These are phyloP conservation scores for Krasilnikovozyma curviuscula DNA, from an alignment of 768 basidiomycete genomes.

Conservation along the genomic window DNA sequence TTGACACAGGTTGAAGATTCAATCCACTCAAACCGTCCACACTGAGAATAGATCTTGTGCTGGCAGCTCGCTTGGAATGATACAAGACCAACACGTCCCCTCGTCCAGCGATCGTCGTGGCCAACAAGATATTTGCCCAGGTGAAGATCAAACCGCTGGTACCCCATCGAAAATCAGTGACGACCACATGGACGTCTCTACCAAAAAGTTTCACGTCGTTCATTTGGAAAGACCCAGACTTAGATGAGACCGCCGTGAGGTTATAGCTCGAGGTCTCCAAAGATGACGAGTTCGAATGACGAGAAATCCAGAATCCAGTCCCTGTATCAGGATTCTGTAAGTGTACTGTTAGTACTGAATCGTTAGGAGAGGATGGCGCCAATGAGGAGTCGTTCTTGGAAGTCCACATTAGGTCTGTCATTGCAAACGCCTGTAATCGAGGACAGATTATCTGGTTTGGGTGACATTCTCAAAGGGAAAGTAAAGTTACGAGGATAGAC, in stretches of 20 bases:
- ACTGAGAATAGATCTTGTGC: too few species aligned
- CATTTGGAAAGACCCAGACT: not conserved
- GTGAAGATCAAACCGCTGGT: slow-evolving; percentile 42
- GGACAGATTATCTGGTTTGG: too few species aligned
- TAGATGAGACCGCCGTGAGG: slow-evolving; percentile 37
- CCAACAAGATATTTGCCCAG: slow-evolving; percentile 53
- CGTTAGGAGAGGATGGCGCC: too few species aligned
- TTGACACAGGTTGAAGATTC: slow-evolving; percentile 33
- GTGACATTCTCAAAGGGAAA: too few species aligned
- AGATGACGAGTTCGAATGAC: slow-evolving; percentile 43
- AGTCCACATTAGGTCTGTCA: too few species aligned
- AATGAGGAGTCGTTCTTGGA: too few species aligned
- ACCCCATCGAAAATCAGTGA: slow-evolving; percentile 56
- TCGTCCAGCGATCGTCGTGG: slow-evolving; percentile 37
- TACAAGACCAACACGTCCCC: slow-evolving; percentile 47
- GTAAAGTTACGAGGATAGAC: not conserved
- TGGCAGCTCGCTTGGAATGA: slow-evolving; percentile 24
- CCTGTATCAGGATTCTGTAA: slow-evolving; percentile 49
- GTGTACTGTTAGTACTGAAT: slow-evolving; percentile 15
- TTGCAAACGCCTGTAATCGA: too few species aligned
- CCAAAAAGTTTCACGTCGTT: slow-evolving; percentile 40
- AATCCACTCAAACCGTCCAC: too few species aligned
- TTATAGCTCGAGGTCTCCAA: slow-evolving; percentile 40
- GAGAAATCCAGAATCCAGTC: slow-evolving; percentile 47
- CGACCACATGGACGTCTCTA: slow-evolving; percentile 52